phyloP scores from a whole-genome alignment of 345 rosid species.

The Eutrema heterophyllum region DNA sequence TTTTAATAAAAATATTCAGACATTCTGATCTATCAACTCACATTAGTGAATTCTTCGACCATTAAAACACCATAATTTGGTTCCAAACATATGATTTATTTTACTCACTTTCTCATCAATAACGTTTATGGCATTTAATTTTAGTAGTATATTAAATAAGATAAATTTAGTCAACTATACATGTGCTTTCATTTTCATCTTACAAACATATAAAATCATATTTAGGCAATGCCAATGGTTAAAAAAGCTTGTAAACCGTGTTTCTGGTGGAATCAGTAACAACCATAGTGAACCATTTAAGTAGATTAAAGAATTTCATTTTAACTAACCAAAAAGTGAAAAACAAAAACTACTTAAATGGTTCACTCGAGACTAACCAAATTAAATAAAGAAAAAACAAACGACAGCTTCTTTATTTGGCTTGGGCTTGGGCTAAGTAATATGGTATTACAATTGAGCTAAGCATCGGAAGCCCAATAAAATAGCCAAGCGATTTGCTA shows the following conservation, averaged over 20 bases:
- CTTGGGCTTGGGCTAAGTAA: neutral
- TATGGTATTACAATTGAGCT: neutral
- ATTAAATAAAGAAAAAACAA: neutral
- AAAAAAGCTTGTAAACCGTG: constrained; percentile 11
- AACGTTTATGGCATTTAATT: neutral
- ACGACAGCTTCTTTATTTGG: neutral
- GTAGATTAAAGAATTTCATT: neutral
- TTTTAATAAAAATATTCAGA: neutral
- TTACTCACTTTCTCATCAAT: neutral
- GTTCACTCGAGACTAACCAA: neutral
- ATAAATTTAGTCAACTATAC: neutral
- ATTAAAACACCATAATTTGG: neutral
- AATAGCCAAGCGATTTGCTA: neutral
- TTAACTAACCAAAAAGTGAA: too few relatives aligned
- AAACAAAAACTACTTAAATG: too few relatives aligned
- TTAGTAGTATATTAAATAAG: neutral
- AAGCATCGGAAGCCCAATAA: neutral
- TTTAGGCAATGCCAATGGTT: neutral
- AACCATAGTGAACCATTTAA: neutral
- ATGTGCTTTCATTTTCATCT: constrained; percentile 4
- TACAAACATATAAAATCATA: neutral
- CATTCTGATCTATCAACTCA: neutral
- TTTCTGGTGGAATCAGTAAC: constrained; percentile 13
- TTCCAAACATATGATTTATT: neutral
- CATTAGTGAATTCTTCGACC: neutral